Percentiles rank a stretch among this genome's conserved stretches.
Conservation (phyloP, 2,329 filamentous ascomycete genomes). For the Ophiocordyceps camponoti-leonardi region DNA sequence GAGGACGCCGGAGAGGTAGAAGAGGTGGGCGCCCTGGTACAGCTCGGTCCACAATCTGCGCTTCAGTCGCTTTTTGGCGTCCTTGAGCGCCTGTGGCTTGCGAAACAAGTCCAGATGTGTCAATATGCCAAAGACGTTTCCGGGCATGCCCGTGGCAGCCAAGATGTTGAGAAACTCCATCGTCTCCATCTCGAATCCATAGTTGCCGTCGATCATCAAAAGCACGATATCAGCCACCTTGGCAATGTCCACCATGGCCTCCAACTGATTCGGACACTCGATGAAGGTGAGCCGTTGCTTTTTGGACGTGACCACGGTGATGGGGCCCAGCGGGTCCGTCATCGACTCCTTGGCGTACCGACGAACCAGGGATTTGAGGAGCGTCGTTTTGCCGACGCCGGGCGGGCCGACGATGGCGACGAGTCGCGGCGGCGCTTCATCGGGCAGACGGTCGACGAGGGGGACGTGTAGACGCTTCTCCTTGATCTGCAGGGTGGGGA, state of each 20-base stretch:
- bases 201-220: constrained; percentile 97
- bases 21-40: constrained; percentile 92
- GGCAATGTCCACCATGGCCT: constrained; percentile 90
- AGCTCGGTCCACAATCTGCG: constrained; percentile 92
- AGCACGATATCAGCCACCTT: constrained; percentile 96
- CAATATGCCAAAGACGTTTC: constrained; percentile 92
- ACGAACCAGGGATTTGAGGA: constrained; percentile 85
- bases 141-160: constrained; percentile 90
- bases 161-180: constrained; percentile 98
- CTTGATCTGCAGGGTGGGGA: constrained; percentile 44
- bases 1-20: constrained; percentile 90
- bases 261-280: constrained; percentile 92
- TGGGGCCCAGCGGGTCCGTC: constrained; percentile 72
- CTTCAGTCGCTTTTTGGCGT: constrained; percentile 92
- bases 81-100: constrained; percentile 79
- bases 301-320: constrained; percentile 94
- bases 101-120: constrained; percentile 92
- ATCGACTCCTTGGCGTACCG: constrained; percentile 94
- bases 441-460: constrained; percentile 84
- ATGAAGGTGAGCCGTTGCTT: constrained; percentile 87
- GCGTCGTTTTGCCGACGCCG: constrained; percentile 86
- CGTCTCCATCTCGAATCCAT: constrained; percentile 98
- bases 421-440: constrained; percentile 84
- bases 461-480: constrained; percentile 95
- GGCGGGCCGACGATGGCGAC: constrained; percentile 91